Conservation (phyloP, 305 asterid genomes). For the Withania somnifera region DNA sequence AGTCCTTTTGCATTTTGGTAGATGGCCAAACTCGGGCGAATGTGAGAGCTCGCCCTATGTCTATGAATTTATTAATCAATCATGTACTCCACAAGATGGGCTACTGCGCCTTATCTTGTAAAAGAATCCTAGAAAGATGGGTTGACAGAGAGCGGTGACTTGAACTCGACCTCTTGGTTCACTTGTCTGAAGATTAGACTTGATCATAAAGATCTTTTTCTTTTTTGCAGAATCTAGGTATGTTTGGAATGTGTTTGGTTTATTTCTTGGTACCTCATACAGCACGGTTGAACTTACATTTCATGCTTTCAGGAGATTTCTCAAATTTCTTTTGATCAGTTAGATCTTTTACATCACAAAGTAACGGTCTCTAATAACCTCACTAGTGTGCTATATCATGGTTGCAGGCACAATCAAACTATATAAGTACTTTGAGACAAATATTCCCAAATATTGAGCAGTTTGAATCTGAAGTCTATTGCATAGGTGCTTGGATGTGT, state of each 20-base stretch:
- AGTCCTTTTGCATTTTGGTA: background rate
- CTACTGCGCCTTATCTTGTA: background rate
- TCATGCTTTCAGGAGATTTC: background rate
- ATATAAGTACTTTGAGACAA: conserved; percentile 45
- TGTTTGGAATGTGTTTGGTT: background rate
- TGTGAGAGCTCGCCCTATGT: background rate
- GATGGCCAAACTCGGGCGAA: background rate
- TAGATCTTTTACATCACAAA: background rate
- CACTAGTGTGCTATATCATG: background rate
- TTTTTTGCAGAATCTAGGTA: background rate
- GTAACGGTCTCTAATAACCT: background rate
- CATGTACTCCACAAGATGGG: background rate
- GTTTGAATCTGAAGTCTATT: conserved; percentile 65
- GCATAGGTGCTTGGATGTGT: conserved; percentile 23
- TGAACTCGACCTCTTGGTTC: background rate
- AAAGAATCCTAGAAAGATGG: background rate
- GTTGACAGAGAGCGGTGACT: background rate
- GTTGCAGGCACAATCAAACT: conserved; percentile 60
- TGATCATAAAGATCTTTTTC: background rate
- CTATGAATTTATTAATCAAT: background rate
- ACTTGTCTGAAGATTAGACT: background rate
- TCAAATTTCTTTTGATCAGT: background rate
- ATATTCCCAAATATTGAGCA: conserved; percentile 75
- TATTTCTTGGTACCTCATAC: background rate
- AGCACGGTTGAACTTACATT: background rate